These are phyloP conservation scores for Colletotrichum eleusines DNA, from an alignment of 2,329 filamentous ascomycete genomes.

Conservation along the genomic window DNA sequence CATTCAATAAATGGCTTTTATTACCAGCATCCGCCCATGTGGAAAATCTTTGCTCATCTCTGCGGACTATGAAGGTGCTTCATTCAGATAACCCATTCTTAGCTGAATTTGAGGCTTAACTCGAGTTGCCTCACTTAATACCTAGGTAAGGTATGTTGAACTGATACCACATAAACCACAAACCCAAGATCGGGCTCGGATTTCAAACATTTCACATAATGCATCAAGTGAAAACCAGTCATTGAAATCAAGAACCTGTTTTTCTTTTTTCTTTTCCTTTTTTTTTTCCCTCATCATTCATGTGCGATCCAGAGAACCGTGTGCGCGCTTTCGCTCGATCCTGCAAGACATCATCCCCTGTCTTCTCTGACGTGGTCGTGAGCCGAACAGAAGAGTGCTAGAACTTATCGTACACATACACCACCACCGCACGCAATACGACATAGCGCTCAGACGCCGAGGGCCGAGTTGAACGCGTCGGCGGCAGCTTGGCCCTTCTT, in stretches of 20 bases:
- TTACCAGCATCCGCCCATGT: not conserved
- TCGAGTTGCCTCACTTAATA: too few species aligned
- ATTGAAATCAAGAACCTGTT: not conserved
- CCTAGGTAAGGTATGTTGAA: too few species aligned
- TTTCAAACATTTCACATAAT: not conserved
- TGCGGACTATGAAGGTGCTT: not conserved
- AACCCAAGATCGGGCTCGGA: not conserved
- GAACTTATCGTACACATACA: not conserved
- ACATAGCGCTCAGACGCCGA: constrained; percentile 19
- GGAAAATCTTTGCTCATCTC: not conserved
- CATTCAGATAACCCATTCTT: not conserved
- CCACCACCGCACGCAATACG: not conserved
- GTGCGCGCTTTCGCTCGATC: not conserved
- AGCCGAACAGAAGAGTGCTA: not conserved
- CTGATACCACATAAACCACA: not conserved
- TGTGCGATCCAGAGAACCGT: not conserved
- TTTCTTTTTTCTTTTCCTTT: too few species aligned
- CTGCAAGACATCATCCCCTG: not conserved
- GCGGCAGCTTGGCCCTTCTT: constrained; percentile 45
- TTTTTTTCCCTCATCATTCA: constrained; percentile 1
- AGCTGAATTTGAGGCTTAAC: not conserved
- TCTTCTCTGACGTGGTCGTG: not conserved
- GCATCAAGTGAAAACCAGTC: too few species aligned
- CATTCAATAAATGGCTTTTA: not conserved
- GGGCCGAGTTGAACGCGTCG: constrained; percentile 45